phyloP scores from a whole-genome alignment of 2,329 filamentous ascomycete genomes.

The Phyllosticta citribraziliensis region DNA sequence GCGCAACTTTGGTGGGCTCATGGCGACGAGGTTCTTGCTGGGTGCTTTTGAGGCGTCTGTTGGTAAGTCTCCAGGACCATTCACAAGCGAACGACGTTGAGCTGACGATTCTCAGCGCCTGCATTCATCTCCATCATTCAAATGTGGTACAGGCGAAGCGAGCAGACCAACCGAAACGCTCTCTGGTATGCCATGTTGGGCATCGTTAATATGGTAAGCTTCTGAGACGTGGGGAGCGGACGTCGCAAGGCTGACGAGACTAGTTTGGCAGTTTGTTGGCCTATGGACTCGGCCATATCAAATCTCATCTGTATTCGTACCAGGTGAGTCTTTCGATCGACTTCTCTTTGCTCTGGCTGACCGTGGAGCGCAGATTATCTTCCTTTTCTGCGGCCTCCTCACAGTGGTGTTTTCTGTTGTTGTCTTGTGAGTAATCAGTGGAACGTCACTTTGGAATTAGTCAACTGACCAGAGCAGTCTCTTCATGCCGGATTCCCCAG shows the following conservation, averaged over 20 bases:
- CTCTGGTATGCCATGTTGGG: conserved; percentile 52
- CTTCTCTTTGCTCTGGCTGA: too few species aligned
- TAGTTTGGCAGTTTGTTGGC: conserved; percentile 43
- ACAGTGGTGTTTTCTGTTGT: conserved; percentile 42
- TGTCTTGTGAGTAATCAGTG: conserved; percentile 31
- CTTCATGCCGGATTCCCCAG: conserved; percentile 55
- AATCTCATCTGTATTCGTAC: conserved; percentile 33
- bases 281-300: conserved; percentile 50
- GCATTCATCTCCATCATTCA: conserved; percentile 41
- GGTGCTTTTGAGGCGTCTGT: conserved; percentile 58
- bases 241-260: neutral
- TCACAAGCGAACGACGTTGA: conserved; percentile 30
- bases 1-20: conserved; percentile 49
- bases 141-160: conserved; percentile 53
- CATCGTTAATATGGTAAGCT: conserved; percentile 38
- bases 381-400: conserved; percentile 29
- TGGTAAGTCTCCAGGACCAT: conserved; percentile 28
- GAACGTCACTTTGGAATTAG: neutral
- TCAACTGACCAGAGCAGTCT: conserved; percentile 15
- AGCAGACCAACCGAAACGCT: conserved; percentile 45
- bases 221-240: neutral
- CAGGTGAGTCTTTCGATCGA: neutral
- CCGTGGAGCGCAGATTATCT: conserved; percentile 19
- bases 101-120: conserved; percentile 14
- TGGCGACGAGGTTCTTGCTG: conserved; percentile 54